phyloP scores from a whole-genome alignment of 805 yeast species.

The Cyberlindnera mississippiensis region DNA sequence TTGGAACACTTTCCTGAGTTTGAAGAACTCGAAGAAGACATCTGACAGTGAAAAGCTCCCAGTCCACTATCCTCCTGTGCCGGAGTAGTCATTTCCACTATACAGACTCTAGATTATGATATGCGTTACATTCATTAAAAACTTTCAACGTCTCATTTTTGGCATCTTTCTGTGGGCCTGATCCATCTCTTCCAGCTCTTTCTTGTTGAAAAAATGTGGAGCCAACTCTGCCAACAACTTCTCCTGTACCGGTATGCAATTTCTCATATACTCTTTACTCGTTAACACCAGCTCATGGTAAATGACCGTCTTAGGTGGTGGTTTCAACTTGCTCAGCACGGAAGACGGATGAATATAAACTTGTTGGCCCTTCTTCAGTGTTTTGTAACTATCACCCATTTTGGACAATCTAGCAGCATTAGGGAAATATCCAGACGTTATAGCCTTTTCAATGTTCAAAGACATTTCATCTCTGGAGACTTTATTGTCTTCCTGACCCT shows the following conservation, averaged over 20 bases:
- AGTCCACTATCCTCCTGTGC: conserved; percentile 37
- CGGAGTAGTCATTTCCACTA: too few relatives aligned
- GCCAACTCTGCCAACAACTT: conserved; percentile 73
- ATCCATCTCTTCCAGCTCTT: conserved; percentile 20
- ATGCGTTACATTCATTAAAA: neutral
- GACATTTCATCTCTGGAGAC: conserved; percentile 44
- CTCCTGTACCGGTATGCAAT: conserved; percentile 68
- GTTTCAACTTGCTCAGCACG: conserved; percentile 55
- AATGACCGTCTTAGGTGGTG: conserved; percentile 69
- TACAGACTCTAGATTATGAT: too few relatives aligned
- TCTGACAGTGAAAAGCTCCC: conserved; percentile 24
- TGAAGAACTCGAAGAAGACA: conserved; percentile 41
- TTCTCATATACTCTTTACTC: conserved; percentile 83
- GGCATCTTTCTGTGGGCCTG: conserved; percentile 19
- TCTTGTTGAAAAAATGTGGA: conserved; percentile 41
- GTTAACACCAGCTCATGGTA: conserved; percentile 85
- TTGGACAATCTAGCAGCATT: conserved; percentile 87
- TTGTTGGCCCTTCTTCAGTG: conserved; percentile 63
- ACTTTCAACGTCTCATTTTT: conserved; percentile 12
- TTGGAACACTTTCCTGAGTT: conserved; percentile 81
- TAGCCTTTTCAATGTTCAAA: conserved; percentile 75
- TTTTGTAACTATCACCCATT: conserved; percentile 64
- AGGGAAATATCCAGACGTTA: conserved; percentile 91
- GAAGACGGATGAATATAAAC: conserved; percentile 88
- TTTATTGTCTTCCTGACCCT: conserved; percentile 30